These are phyloP conservation scores for Calonectria honghensis DNA, from an alignment of 2,329 filamentous ascomycete genomes.

Conservation along the genomic window DNA sequence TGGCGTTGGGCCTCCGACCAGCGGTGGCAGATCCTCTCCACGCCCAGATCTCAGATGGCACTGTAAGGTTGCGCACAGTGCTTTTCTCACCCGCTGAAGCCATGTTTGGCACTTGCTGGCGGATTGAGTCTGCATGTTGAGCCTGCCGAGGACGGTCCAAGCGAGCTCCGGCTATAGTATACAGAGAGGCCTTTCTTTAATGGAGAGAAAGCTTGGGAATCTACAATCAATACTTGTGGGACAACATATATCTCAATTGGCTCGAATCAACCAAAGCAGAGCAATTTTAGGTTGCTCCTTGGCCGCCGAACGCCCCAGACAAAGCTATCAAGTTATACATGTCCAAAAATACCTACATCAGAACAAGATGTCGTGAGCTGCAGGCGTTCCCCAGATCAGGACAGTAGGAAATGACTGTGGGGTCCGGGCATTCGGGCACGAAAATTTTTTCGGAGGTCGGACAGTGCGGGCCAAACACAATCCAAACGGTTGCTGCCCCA, in stretches of 20 bases:
- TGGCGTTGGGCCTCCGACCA: slow-evolving; percentile 34
- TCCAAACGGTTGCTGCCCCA: slow-evolving; percentile 24
- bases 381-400: slow-evolving; percentile 35
- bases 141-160: slow-evolving; percentile 14
- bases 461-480: slow-evolving; percentile 46
- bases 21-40: slow-evolving; percentile 37
- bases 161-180: slow-evolving; percentile 9
- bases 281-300: neutral
- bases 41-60: slow-evolving; percentile 45
- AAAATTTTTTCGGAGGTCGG: slow-evolving; percentile 48
- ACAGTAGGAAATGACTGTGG: slow-evolving; percentile 48
- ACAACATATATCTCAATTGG: neutral
- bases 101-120: slow-evolving; percentile 38
- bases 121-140: slow-evolving; percentile 10
- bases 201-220: neutral
- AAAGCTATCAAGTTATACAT: neutral
- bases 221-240: neutral
- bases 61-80: slow-evolving; percentile 39
- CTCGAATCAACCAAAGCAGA: neutral
- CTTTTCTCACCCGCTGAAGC: neutral
- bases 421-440: slow-evolving; percentile 44
- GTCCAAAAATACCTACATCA: slow-evolving; percentile 2
- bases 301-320: neutral
- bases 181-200: neutral
- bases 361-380: neutral